Conservation (phyloP, 2,329 filamentous ascomycete genomes). For the Fusarium protoensiforme region DNA sequence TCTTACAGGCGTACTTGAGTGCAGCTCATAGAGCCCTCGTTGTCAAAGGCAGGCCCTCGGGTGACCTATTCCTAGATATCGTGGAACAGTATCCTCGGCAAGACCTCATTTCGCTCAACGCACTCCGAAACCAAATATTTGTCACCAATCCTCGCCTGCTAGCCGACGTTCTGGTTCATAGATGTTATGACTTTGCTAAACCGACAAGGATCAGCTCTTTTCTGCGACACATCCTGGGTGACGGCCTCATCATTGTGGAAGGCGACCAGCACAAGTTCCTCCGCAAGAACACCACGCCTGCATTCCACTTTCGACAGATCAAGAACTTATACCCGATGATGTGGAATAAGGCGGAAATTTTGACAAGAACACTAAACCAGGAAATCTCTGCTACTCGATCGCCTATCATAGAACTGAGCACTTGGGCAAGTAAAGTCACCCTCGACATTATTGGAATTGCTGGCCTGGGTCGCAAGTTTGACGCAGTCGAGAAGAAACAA, state of each 20-base stretch:
- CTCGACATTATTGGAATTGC: conserved; percentile 71
- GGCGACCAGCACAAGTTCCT: conserved; percentile 77
- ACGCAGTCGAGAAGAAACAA: conserved; percentile 50
- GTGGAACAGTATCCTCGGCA: conserved; percentile 38
- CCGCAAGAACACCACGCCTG: conserved; percentile 74
- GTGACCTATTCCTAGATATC: conserved; percentile 41
- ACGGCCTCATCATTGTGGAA: conserved; percentile 72
- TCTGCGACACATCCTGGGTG: conserved; percentile 64
- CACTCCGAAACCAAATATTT: conserved; percentile 27
- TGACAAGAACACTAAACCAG: conserved; percentile 54
- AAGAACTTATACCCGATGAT: conserved; percentile 77
- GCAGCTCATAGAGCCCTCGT: conserved; percentile 25
- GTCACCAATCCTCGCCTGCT: conserved; percentile 39
- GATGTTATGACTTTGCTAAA: conserved; percentile 66
- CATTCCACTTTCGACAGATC: conserved; percentile 75
- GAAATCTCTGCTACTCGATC: conserved; percentile 42
- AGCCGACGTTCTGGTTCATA: conserved; percentile 42
- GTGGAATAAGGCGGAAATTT: conserved; percentile 64
- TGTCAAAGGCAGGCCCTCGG: conserved; percentile 35
- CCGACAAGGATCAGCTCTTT: conserved; percentile 58
- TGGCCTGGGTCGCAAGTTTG: conserved; percentile 66
- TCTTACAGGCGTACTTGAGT: conserved; percentile 28
- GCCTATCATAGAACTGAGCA: conserved; percentile 49
- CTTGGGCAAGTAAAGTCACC: conserved; percentile 64
- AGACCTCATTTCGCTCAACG: conserved; percentile 36